Percentiles rank a stretch among this genome's conserved stretches.
Evolutionary conservation across 2,329 filamentous ascomycete genomes (phyloP).

Genomic region (Penicillium occitanis): DNA sequence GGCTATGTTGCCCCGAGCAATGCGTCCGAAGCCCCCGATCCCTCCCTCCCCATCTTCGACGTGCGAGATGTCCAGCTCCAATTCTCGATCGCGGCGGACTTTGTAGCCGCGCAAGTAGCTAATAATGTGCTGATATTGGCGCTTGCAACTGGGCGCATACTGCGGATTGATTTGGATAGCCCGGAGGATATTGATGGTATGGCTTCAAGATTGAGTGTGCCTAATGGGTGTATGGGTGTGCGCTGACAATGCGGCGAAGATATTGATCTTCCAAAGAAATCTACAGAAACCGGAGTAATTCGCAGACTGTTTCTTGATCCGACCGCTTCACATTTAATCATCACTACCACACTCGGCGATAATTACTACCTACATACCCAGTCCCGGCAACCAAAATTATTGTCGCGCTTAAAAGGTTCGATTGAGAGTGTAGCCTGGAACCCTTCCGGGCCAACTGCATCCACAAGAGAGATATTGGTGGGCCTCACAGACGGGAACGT

Average conservation of each 20-base stretch:
- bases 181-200: conserved; percentile 91
- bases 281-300: conserved; percentile 87
- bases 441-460: conserved; percentile 85
- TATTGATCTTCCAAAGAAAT: conserved; percentile 93
- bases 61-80: conserved; percentile 89
- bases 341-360: conserved; percentile 87
- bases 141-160: conserved; percentile 84
- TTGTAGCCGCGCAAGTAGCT: conserved; percentile 92
- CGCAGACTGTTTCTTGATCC: conserved; percentile 96
- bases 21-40: conserved; percentile 60
- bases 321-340: conserved; percentile 88
- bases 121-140: conserved; percentile 96
- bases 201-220: conserved; percentile 17
- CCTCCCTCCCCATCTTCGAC: conserved; percentile 83
- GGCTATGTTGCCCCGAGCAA: conserved; percentile 70
- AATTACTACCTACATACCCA: conserved; percentile 98
- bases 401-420: conserved; percentile 81
- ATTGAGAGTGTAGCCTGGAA: conserved; percentile 96
- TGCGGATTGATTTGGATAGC: conserved; percentile 90
- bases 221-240: neutral
- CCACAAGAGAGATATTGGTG: conserved; percentile 88
- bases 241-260: conserved; percentile 55
- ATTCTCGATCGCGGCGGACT: conserved; percentile 91
- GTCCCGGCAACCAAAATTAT: conserved; percentile 78
- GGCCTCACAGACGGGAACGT: conserved; percentile 92